phyloP scores from a whole-genome alignment of 2,329 filamentous ascomycete species.

The Diaporthe amygdali region DNA sequence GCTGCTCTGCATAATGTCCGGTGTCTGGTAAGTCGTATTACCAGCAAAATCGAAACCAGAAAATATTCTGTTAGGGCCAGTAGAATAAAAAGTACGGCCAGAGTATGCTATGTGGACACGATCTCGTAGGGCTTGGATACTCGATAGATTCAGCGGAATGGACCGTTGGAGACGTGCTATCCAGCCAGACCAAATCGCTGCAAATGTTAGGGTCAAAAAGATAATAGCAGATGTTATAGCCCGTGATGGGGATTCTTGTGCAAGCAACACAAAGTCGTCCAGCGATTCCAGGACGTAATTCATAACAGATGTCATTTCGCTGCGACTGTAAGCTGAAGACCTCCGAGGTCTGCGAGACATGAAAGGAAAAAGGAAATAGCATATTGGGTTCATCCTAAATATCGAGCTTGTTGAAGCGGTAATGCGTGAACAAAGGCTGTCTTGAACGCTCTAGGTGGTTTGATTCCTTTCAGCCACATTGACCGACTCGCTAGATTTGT shows the following conservation, averaged over 20 bases:
- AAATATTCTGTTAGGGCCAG: too few species aligned
- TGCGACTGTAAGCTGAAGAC: accelerated
- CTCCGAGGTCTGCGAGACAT: too few species aligned
- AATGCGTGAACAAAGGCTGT: not conserved
- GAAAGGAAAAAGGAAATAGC: too few species aligned
- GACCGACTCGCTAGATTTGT: too few species aligned
- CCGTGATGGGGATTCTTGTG: not conserved
- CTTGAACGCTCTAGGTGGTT: not conserved
- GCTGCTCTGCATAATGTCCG: too few species aligned
- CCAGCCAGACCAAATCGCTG: not conserved
- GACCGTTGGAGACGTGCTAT: not conserved
- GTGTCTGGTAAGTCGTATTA: too few species aligned
- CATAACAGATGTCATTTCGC: not conserved
- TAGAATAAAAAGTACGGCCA: too few species aligned
- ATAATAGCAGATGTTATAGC: not conserved
- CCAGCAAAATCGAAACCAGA: too few species aligned
- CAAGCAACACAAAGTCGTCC: not conserved
- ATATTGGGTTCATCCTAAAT: not conserved
- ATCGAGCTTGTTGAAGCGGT: not conserved
- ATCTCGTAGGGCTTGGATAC: too few species aligned
- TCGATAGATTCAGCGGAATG: not conserved
- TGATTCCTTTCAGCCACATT: not conserved
- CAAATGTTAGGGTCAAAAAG: not conserved
- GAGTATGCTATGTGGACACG: too few species aligned
- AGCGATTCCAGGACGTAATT: not conserved